Conservation (phyloP, 345 rosid genomes). For the Combretum micranthum region DNA sequence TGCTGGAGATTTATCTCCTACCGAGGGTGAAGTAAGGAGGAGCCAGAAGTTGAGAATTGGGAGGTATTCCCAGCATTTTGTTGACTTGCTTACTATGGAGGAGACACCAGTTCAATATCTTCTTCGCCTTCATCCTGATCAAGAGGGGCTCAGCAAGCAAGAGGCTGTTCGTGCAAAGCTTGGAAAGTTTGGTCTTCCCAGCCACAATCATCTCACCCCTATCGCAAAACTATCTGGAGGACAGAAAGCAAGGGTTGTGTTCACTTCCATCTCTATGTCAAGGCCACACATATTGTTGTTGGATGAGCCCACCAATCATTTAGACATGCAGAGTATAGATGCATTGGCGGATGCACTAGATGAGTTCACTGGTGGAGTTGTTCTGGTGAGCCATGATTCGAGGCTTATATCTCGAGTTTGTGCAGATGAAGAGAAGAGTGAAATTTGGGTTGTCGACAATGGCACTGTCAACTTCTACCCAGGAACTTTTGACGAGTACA, state of each 20-base stretch:
- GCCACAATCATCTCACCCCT: slow-evolving; percentile 86
- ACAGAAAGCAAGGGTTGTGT: slow-evolving; percentile 87
- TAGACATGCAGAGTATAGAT: slow-evolving; percentile 96
- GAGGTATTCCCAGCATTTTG: slow-evolving; percentile 95
- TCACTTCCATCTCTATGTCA: slow-evolving; percentile 91
- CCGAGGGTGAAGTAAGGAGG: slow-evolving; percentile 75
- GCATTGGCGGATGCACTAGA: slow-evolving; percentile 90
- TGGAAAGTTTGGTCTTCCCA: slow-evolving; percentile 88
- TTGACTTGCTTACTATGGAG: slow-evolving; percentile 81
- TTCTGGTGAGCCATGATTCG: slow-evolving; percentile 89
- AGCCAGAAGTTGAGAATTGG: slow-evolving; percentile 92
- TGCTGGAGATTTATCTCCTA: slow-evolving; percentile 80
- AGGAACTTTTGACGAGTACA: slow-evolving; percentile 77
- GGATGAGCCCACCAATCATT: slow-evolving; percentile 93
- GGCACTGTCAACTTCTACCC: slow-evolving; percentile 57
- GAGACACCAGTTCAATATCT: slow-evolving; percentile 94
- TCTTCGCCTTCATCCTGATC: slow-evolving; percentile 91
- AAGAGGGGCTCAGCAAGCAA: slow-evolving; percentile 91
- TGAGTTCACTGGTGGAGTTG: slow-evolving; percentile 87
- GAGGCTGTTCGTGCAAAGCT: slow-evolving; percentile 95
- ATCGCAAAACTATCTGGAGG: slow-evolving; percentile 89
- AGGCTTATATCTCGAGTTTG: slow-evolving; percentile 86
- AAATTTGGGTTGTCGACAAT: slow-evolving; percentile 87
- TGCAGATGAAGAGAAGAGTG: slow-evolving; percentile 77
- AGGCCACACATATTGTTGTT: slow-evolving; percentile 80